Percentiles rank a stretch among this genome's conserved stretches.
Conservation (phyloP, 352 stramenopile genomes). For the Phytopythium litorale region DNA sequence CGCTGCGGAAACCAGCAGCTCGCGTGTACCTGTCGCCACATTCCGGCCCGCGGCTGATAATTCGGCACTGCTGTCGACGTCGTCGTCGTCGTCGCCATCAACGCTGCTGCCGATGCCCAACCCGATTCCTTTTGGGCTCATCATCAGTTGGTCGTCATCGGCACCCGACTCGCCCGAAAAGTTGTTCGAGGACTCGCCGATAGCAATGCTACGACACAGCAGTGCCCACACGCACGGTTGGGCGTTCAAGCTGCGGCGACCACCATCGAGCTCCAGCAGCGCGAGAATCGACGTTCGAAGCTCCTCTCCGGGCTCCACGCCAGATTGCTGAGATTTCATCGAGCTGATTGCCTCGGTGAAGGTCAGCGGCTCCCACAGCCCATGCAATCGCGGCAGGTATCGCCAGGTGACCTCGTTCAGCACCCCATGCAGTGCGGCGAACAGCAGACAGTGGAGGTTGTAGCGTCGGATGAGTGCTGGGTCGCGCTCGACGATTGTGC, state of each 20-base stretch:
- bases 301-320: conserved; percentile 24
- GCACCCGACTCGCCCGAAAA: conserved; percentile 15
- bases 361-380: conserved; percentile 62
- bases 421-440: conserved; percentile 74
- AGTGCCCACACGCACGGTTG: conserved; percentile 71
- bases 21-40: not conserved
- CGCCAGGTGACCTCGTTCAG: conserved; percentile 55
- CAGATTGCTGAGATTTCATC: conserved; percentile 14
- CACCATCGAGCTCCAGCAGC: conserved; percentile 63
- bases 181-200: conserved; percentile 58
- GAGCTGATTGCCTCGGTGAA: conserved; percentile 21
- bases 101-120: not conserved
- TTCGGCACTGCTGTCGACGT: conserved; percentile 12
- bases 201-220: conserved; percentile 74
- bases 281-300: conserved; percentile 59
- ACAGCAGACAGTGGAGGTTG: conserved; percentile 66
- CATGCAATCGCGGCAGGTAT: conserved; percentile 60
- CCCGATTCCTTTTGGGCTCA: conserved; percentile 63
- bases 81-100: conserved; percentile 11
- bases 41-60: conserved; percentile 8
- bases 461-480: conserved; percentile 54
- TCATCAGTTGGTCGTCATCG: conserved; percentile 54
- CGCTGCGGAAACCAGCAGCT: conserved; percentile 27
- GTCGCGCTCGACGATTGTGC: conserved; percentile 75
- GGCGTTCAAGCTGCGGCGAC: conserved; percentile 28